A percentile compares a stretch with the other conserved stretches of the same genome.
phyloP scores from a whole-genome alignment of 2,329 filamentous ascomycete species.

The Sporothrix phasma region DNA sequence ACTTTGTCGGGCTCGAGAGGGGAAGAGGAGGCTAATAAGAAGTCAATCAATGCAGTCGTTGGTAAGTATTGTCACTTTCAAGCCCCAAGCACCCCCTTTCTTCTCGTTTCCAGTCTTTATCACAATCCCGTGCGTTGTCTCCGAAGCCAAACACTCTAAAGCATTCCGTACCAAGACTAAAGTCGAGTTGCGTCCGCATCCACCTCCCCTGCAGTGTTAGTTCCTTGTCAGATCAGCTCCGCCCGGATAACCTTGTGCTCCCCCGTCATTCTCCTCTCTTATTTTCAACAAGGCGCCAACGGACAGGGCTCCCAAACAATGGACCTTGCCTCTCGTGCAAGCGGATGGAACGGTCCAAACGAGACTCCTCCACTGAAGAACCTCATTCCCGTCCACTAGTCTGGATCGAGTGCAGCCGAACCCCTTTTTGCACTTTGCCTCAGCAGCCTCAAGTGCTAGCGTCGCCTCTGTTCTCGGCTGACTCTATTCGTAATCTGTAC shows the following conservation, averaged over 20 bases:
- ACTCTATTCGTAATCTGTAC: too few species aligned
- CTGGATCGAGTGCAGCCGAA: background rate
- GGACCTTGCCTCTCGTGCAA: background rate
- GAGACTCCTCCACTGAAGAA: background rate
- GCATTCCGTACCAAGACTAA: too few species aligned
- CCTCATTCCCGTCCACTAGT: background rate
- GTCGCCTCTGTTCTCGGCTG: background rate
- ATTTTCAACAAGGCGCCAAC: background rate
- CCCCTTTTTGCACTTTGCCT: too few species aligned
- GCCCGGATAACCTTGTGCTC: background rate
- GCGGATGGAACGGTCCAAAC: slow-evolving; percentile 2
- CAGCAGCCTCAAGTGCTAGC: too few species aligned
- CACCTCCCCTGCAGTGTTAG: too few species aligned
- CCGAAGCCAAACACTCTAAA: too few species aligned
- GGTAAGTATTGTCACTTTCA: background rate
- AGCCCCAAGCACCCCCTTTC: too few species aligned
- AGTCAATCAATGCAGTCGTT: background rate
- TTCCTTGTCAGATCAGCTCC: too few species aligned
- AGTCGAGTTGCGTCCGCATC: too few species aligned
- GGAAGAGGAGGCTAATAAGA: too few species aligned
- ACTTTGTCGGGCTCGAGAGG: background rate
- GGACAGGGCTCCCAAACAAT: slow-evolving; percentile 6
- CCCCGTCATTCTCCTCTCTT: background rate
- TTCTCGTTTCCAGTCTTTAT: too few species aligned
- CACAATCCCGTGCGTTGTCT: too few species aligned